Evolutionary conservation across 257 asterid species (phyloP).

Genomic region (Craterostigma plantagineum): DNA sequence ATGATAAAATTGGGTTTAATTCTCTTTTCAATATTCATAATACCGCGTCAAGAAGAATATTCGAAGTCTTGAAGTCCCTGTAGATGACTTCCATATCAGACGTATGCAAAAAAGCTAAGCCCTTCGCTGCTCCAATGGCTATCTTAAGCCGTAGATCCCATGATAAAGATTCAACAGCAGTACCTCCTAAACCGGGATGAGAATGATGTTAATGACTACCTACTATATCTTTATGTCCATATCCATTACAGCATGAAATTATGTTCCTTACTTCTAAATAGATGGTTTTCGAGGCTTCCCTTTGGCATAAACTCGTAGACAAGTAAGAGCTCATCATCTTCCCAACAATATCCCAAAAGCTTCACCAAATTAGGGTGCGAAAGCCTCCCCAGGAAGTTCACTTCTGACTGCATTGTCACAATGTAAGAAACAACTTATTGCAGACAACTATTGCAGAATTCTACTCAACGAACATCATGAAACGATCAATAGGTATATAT

Average conservation of each 20-base stretch:
- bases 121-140: constrained; percentile 43
- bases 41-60: constrained; percentile 49
- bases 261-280: constrained; percentile 26
- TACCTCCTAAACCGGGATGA: constrained; percentile 16
- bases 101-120: constrained; percentile 33
- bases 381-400: constrained; percentile 38
- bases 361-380: constrained; percentile 42
- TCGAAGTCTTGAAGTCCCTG: constrained; percentile 47
- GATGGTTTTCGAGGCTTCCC: constrained; percentile 52
- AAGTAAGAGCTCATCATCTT: constrained; percentile 31
- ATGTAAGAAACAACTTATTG: too few relatives aligned
- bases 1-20: background rate
- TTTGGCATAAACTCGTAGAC: constrained; percentile 40
- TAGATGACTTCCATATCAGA: constrained; percentile 29
- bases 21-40: too few relatives aligned
- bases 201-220: too few relatives aligned
- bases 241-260: too few relatives aligned
- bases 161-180: constrained; percentile 19
- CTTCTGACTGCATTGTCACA: constrained; percentile 28
- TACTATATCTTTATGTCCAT: too few relatives aligned
- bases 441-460: too few relatives aligned
- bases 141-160: constrained; percentile 43
- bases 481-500: too few relatives aligned
- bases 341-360: constrained; percentile 54
- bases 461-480: too few relatives aligned